phyloP scores from a whole-genome alignment of 2,329 filamentous ascomycete species.

The Monascus ruber region DNA sequence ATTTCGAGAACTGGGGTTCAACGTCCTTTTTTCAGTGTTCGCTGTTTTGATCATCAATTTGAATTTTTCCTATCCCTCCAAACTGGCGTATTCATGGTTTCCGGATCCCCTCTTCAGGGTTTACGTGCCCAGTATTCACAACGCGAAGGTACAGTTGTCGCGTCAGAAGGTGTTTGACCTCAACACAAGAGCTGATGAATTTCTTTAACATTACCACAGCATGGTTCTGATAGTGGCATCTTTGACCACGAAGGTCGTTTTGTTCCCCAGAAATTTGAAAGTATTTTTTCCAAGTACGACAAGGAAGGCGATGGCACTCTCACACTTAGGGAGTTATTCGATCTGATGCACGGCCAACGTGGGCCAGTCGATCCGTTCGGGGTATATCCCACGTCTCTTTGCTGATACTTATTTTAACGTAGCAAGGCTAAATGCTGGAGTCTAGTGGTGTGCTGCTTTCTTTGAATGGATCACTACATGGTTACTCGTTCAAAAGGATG shows the following conservation, averaged over 20 bases:
- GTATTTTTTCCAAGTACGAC: slow-evolving; percentile 38
- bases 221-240: slow-evolving; percentile 27
- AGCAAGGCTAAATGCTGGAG: not conserved
- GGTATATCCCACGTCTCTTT: slow-evolving; percentile 1
- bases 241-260: slow-evolving; percentile 38
- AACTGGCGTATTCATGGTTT: slow-evolving; percentile 21
- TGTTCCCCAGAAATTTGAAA: slow-evolving; percentile 37
- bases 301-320: slow-evolving; percentile 26
- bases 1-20: slow-evolving; percentile 32
- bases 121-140: slow-evolving; percentile 29
- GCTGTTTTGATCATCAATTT: slow-evolving; percentile 29
- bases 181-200: not conserved
- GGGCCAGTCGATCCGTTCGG: slow-evolving; percentile 35
- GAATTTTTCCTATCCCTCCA: slow-evolving; percentile 37
- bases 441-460: slow-evolving; percentile 29
- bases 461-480: slow-evolving; percentile 32
- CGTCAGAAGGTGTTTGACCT: not conserved
- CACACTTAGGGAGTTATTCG: slow-evolving; percentile 26
- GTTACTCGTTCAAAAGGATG: slow-evolving; percentile 19
- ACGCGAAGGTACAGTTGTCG: slow-evolving; percentile 22
- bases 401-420: not conserved
- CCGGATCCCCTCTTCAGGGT: slow-evolving; percentile 30
- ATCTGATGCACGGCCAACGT: slow-evolving; percentile 32
- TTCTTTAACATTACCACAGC: not conserved
- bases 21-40: slow-evolving; percentile 28